Percentiles rank a stretch among this genome's conserved stretches.
phyloP scores from a whole-genome alignment of 1,284 basidiomycete genomes.

The Phylloboletellus chloephorus region DNA sequence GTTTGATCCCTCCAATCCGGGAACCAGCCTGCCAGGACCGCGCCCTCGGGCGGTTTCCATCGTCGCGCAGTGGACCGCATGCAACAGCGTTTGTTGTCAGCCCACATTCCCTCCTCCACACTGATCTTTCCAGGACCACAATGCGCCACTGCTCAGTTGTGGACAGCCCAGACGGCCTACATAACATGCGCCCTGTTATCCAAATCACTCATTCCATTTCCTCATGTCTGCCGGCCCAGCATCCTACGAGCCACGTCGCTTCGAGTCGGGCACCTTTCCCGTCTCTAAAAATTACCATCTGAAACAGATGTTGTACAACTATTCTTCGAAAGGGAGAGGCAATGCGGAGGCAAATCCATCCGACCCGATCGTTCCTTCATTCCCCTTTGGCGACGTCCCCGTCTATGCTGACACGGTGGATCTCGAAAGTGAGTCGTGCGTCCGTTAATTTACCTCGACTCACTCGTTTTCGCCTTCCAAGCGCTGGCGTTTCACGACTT shows the following conservation, averaged over 20 bases:
- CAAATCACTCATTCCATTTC: conserved; percentile 4
- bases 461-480: conserved; percentile 14
- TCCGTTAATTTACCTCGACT: neutral
- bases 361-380: conserved; percentile 24
- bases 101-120: conserved; percentile 3
- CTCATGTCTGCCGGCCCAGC: conserved; percentile 12
- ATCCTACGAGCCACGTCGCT: conserved; percentile 18
- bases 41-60: conserved; percentile 4
- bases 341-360: conserved; percentile 4
- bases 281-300: conserved; percentile 23
- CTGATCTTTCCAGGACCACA: conserved; percentile 2
- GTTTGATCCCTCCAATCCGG: conserved; percentile 8
- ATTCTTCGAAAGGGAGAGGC: conserved; percentile 6
- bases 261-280: conserved; percentile 25
- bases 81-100: conserved; percentile 3
- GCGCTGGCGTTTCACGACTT: conserved; percentile 36
- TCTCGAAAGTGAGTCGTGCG: conserved; percentile 33
- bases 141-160: conserved; percentile 8
- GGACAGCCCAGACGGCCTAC: conserved; percentile 15
- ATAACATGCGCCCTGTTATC: conserved; percentile 6
- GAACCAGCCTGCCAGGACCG: conserved; percentile 7
- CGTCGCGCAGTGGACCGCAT: neutral
- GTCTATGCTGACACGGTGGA: conserved; percentile 33
- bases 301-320: conserved; percentile 28
- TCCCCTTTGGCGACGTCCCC: conserved; percentile 28